Evolutionary conservation across 1,284 basidiomycete genomes (phyloP).

Genomic region (Puccinia hordei): DNA sequence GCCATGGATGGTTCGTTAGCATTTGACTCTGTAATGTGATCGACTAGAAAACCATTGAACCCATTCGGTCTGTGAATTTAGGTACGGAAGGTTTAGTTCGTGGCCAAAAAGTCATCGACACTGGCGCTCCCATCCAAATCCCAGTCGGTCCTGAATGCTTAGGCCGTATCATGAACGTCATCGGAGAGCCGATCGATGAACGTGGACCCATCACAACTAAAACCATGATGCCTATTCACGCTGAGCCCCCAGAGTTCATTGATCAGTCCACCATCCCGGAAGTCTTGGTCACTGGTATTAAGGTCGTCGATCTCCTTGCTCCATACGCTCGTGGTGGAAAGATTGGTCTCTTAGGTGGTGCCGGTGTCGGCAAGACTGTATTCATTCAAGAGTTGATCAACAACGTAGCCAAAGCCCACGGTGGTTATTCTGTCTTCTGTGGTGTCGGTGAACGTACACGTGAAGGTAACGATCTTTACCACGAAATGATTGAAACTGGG

Average conservation of each 20-base stretch:
- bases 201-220: slow-evolving; percentile 79
- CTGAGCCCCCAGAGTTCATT: slow-evolving; percentile 92
- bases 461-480: slow-evolving; percentile 81
- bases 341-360: slow-evolving; percentile 99
- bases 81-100: slow-evolving; percentile 97
- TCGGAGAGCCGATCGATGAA: slow-evolving; percentile 99
- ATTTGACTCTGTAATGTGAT: neutral
- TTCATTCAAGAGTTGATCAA: slow-evolving; percentile 99
- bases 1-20: slow-evolving; percentile 68
- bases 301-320: slow-evolving; percentile 98
- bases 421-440: slow-evolving; percentile 99
- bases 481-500: slow-evolving; percentile 32
- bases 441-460: slow-evolving; percentile 99
- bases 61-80: slow-evolving; percentile 25
- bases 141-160: slow-evolving; percentile 91
- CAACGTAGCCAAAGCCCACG: slow-evolving; percentile 99
- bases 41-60: neutral
- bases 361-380: slow-evolving; percentile 99
- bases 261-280: slow-evolving; percentile 98
- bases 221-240: slow-evolving; percentile 83
- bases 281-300: slow-evolving; percentile 99
- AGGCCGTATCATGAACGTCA: slow-evolving; percentile 99
- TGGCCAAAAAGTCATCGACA: slow-evolving; percentile 95
- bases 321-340: slow-evolving; percentile 99
- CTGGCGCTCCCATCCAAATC: slow-evolving; percentile 91